Base-by-base conservation (phyloP, 2,329 filamentous ascomycete species). In the Colletotrichum graminicola region DNA sequence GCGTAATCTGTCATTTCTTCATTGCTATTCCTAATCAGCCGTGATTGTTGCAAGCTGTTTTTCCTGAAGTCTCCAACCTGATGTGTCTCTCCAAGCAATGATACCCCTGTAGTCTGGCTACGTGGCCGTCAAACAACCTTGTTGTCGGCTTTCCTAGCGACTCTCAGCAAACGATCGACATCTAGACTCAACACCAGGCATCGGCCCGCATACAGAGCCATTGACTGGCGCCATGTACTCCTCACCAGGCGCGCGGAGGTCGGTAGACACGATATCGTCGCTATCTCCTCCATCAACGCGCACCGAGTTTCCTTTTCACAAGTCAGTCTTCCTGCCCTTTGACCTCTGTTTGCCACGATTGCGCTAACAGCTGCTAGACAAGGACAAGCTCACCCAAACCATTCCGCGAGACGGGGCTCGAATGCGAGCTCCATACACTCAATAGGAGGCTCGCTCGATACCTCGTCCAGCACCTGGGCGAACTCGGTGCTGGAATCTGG, bases 341-440 rank as follows among this genome's bases (percentile, higher is more conserved):
- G 45, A 56, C 68, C 54, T 36, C 5, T 16, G n/a, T 54, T 36
- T 57, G 43, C 59, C 43, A 59, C 68, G 57, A 10, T 59, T 52
- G 59, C 45, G 65, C 68, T 71, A 41, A 71, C 52, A 63, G 52
- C 52, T 39, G 39, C 29, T 62, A 84, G 87, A 70, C 83, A 85
- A 73, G 82, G 79, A 67, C 85, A 86, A 73, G 82, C 77, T 77
- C 77, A 82, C 74, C 77, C 86, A 74, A 87, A 88, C 76, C 77
- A 82, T 16, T 78, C 78, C 18, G 85, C 88, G 59, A 87, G 95
- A 78, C 89, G 94, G 81, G 93, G 90, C 73, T 98, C 96, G 66
- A 93, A 91, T 34, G 92, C 95, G 55, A 97, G 94, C 84, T 98
- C 95, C 29, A 90, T 95, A 76, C 90, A 92, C 78, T 98, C 95